Conservation (phyloP, 768 basidiomycete species). For the Phanerodontia chrysosporium region DNA sequence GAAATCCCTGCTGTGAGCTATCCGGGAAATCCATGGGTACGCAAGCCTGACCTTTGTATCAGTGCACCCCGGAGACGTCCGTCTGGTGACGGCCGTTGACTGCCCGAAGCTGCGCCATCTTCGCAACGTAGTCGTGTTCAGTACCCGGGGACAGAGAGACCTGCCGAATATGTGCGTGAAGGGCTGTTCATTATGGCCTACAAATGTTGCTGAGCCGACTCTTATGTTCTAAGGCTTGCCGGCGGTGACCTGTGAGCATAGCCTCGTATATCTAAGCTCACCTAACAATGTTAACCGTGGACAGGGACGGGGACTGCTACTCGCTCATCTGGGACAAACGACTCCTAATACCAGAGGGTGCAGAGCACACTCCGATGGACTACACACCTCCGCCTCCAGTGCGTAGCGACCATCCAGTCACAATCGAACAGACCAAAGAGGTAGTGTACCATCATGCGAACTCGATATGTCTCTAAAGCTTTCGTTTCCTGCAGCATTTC, state of each 20-base stretch:
- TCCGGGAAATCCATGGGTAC: not conserved
- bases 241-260: slow-evolving; percentile 8
- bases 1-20: slow-evolving; percentile 10
- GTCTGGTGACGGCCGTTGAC: slow-evolving; percentile 6
- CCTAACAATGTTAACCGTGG: not conserved
- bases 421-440: slow-evolving; percentile 12
- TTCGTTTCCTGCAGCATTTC: slow-evolving; percentile 6
- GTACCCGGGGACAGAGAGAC: slow-evolving; percentile 1
- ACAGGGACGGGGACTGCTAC: slow-evolving; percentile 11
- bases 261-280: not conserved
- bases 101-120: slow-evolving; percentile 6
- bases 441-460: not conserved
- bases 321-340: slow-evolving; percentile 9
- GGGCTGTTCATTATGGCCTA: not conserved
- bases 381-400: slow-evolving; percentile 4
- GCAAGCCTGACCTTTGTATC: not conserved
- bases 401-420: not conserved
- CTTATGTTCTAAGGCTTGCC: not conserved
- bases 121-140: slow-evolving; percentile 11
- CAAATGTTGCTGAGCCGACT: not conserved
- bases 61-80: slow-evolving; percentile 12
- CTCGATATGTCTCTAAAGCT: not conserved
- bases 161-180: slow-evolving; percentile 12
- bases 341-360: not conserved
- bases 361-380: slow-evolving; percentile 8